Evolutionary conservation across 2,329 filamentous ascomycete species (phyloP), one percentile per base, ranked within the genome.

Genomic region (Talaromyces sp.): DNA sequence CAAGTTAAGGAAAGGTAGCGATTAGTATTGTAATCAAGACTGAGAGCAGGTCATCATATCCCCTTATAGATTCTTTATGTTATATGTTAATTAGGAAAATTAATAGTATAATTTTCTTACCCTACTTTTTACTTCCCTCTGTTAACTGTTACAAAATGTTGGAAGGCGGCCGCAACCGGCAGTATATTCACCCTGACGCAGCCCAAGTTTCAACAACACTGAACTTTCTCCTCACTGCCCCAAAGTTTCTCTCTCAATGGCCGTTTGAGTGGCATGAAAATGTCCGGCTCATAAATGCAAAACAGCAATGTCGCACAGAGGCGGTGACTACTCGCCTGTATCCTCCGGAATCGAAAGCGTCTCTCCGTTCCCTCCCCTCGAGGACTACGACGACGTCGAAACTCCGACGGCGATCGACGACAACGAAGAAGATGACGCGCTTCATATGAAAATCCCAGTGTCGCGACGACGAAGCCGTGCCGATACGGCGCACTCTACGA

Each of bases 281-380:
- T 53, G 49, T 22, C 49, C 2, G 28, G 15, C 25, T 32, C 49
- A 17, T 53, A 53, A 30, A 8, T n/a, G 25, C 11, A 42, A 17
- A 32, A 6, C 30, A 59, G 57, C 27, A n/a, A 62, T 62, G 60
- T 55, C 60, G 9, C 56, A 27, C 36, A 55, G 44, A 42, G 44
- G 30, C 28, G 49, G 55, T 59, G 60, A 58, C 27, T 25, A 58
- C 33, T 62, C 60, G 60, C 47, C 60, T 15, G 42, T 58, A 56
- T 62, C 60, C 17, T 59, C 60, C 36, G 60, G 60, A 56, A 59
- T 62, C 25, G 60, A 62, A 52, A 62, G 60, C 19, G 42, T 62
- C 60, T 55, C 56, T 8, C 60, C 60, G 4, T 62, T 62, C 22
- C 60, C 60, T 25, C 60, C 42, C 30, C 36, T 62, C n/a, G 60